Evolutionary conservation across 2,329 filamentous ascomycete species (phyloP).

Genomic region (Coniella vitis): DNA sequence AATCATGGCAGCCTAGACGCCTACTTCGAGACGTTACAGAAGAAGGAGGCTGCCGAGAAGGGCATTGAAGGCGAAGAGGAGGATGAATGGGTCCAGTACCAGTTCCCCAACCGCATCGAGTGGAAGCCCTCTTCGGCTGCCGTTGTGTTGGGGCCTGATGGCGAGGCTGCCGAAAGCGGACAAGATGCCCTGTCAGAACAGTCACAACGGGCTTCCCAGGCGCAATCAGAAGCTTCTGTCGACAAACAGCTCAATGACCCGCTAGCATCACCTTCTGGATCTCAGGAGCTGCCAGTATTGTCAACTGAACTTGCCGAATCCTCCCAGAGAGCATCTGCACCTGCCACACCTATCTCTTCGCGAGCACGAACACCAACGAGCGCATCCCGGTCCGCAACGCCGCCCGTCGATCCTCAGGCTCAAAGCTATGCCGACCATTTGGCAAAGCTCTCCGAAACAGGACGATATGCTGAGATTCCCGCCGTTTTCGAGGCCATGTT

Average conservation of each 20-base stretch:
- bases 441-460: slow-evolving; percentile 61
- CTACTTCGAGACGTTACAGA: slow-evolving; percentile 86
- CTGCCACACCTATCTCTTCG: slow-evolving; percentile 37
- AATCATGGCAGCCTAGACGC: slow-evolving; percentile 69
- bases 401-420: slow-evolving; percentile 56
- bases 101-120: slow-evolving; percentile 81
- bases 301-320: slow-evolving; percentile 29
- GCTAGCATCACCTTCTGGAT: slow-evolving; percentile 29
- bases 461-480: slow-evolving; percentile 81
- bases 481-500: slow-evolving; percentile 88
- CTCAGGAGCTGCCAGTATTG: slow-evolving; percentile 35
- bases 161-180: slow-evolving; percentile 27
- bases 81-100: slow-evolving; percentile 85
- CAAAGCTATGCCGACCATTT: slow-evolving; percentile 73
- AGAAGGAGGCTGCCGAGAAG: slow-evolving; percentile 57
- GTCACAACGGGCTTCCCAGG: slow-evolving; percentile 53
- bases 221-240: slow-evolving; percentile 79
- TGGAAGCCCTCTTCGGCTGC: slow-evolving; percentile 65
- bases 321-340: slow-evolving; percentile 26
- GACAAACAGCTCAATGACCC: slow-evolving; percentile 65
- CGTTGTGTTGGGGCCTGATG: slow-evolving; percentile 41
- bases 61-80: slow-evolving; percentile 36
- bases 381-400: slow-evolving; percentile 50
- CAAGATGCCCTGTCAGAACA: slow-evolving; percentile 35
- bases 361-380: slow-evolving; percentile 37